A percentile compares a stretch with the other conserved stretches of the same genome.
Evolutionary conservation across 2,329 filamentous ascomycete species (phyloP).

Genomic region (Neocatenulostroma microsporum): DNA sequence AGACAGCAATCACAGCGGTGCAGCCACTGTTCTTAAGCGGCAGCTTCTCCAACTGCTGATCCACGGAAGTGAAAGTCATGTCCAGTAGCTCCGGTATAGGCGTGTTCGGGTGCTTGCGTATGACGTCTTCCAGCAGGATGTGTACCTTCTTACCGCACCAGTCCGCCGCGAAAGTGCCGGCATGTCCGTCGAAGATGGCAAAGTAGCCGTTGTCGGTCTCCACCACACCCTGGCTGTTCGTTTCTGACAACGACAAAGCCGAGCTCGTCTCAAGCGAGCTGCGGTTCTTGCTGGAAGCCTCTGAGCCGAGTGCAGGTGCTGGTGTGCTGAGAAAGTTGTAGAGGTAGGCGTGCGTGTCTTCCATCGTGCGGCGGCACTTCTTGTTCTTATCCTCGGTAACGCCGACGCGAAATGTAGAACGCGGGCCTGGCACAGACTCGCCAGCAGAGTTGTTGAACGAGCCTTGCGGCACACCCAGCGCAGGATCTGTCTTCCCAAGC

Average conservation of each 20-base stretch:
- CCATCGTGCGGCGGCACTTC: slow-evolving; percentile 98
- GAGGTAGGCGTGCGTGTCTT: slow-evolving; percentile 95
- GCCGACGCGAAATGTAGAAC: slow-evolving; percentile 88
- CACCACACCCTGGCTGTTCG: slow-evolving; percentile 50
- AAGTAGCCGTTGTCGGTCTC: slow-evolving; percentile 99
- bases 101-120: slow-evolving; percentile 81
- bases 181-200: slow-evolving; percentile 95
- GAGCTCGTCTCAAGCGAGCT: slow-evolving; percentile 23
- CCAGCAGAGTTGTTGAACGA: slow-evolving; percentile 95
- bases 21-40: slow-evolving; percentile 96
- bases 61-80: slow-evolving; percentile 87
- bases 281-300: slow-evolving; percentile 25
- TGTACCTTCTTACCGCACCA: slow-evolving; percentile 99
- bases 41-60: slow-evolving; percentile 85
- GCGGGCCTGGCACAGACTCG: slow-evolving; percentile 78
- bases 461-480: slow-evolving; percentile 79
- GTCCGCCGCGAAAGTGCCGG: slow-evolving; percentile 93
- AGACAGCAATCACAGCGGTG: slow-evolving; percentile 84
- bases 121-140: slow-evolving; percentile 83
- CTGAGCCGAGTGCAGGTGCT: slow-evolving; percentile 51
- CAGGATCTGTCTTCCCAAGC: slow-evolving; percentile 77
- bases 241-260: slow-evolving; percentile 25
- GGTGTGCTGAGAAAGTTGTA: slow-evolving; percentile 96
- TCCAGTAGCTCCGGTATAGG: slow-evolving; percentile 91
- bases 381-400: slow-evolving; percentile 98